Percentiles rank a stretch among this genome's conserved stretches.
phyloP scores from a whole-genome alignment of 495 filamentous ascomycete genomes.

The Xylaria grammica region DNA sequence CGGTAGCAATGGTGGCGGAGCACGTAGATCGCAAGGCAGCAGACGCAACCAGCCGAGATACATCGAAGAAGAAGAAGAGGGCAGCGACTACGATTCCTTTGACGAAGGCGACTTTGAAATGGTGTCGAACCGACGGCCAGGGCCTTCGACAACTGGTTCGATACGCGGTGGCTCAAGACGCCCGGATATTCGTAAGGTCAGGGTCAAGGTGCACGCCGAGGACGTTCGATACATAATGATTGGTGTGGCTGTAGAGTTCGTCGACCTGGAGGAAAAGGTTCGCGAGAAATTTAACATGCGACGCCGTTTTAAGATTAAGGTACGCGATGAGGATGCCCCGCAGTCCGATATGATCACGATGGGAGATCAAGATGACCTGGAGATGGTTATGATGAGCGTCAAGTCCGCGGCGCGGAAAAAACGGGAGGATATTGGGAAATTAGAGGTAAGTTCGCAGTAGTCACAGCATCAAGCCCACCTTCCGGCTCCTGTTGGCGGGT shows the following conservation, averaged over 20 bases:
- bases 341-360: constrained; percentile 92
- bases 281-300: constrained; percentile 81
- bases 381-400: constrained; percentile 74
- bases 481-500: not conserved
- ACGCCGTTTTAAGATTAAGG: constrained; percentile 77
- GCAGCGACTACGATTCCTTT: constrained; percentile 70
- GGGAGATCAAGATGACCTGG: constrained; percentile 94
- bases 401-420: constrained; percentile 73
- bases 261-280: constrained; percentile 76
- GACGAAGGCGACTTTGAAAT: constrained; percentile 87
- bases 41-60: constrained; percentile 58
- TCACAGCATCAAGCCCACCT: not conserved
- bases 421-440: constrained; percentile 84
- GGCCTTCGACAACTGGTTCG: constrained; percentile 46
- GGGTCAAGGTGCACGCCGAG: constrained; percentile 88
- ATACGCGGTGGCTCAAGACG: constrained; percentile 51
- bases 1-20: constrained; percentile 42
- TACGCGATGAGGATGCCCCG: constrained; percentile 75
- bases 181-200: constrained; percentile 64
- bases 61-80: constrained; percentile 74
- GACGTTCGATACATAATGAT: constrained; percentile 97
- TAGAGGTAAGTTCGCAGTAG: constrained; percentile 73
- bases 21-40: constrained; percentile 40
- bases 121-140: constrained; percentile 56
- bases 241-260: constrained; percentile 70